A percentile compares a stretch with the other conserved stretches of the same genome.
Evolutionary conservation across 108 stramenopile genomes (phyloP).

Genomic region (Cyclotella sp.): DNA sequence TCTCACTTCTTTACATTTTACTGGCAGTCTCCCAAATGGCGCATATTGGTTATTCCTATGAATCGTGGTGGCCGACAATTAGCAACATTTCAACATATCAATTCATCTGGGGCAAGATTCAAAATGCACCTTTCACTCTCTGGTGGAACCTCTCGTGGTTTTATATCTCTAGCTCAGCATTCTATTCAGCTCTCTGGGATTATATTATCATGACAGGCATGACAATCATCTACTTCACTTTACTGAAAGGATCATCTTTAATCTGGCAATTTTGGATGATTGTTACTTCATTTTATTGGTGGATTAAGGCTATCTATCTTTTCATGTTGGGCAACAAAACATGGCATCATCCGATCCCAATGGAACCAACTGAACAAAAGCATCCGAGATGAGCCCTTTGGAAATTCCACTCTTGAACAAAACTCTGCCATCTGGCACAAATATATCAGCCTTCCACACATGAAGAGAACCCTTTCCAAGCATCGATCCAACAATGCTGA

Average conservation of each 20-base stretch:
- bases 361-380: not conserved
- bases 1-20: not conserved
- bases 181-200: not conserved
- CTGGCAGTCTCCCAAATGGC: conserved; percentile 4
- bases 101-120: conserved; percentile 2
- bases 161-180: not conserved
- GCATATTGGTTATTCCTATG: conserved; percentile 1
- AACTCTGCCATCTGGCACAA: not conserved
- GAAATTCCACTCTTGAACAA: not conserved
- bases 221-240: not conserved
- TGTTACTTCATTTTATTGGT: not conserved
- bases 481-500: not conserved
- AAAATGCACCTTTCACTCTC: not conserved
- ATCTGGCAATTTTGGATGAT: not conserved
- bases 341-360: not conserved
- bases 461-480: not conserved
- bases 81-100: no score
- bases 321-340: not conserved
- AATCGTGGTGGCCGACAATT: not conserved
- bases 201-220: not conserved
- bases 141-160: not conserved
- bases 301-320: not conserved
- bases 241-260: not conserved
- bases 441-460: conserved; percentile 1
- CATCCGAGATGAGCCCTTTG: not conserved